Base-by-base conservation (phyloP, 164 flowering plant genomes). In the Nymphaea colorata region DNA sequence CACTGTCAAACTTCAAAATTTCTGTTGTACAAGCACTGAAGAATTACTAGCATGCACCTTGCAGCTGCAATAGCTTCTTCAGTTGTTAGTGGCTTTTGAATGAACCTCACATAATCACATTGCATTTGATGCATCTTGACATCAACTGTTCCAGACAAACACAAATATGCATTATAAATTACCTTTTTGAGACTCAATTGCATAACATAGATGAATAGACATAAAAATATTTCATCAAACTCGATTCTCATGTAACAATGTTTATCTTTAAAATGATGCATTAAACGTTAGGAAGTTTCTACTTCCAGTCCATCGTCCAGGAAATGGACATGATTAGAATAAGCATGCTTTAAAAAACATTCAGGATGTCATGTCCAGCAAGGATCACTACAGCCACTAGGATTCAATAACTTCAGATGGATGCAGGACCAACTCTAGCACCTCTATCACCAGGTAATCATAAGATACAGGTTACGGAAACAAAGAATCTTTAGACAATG, bases 51-150 rank as follows among this genome's bases (percentile, higher is more conserved):
- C 74, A 94, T 89, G 62, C 96, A 96, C 73, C 90, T 87, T 25
- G 93, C 90, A 70, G 96, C 97, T 80, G 83, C 88, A 65, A 88
- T 72, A 43, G 97, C 95, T 77, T 94, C 99, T 74, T 88, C 91
- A 43, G 87, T 85, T 62, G 92, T 70, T 25, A 94, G 70, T 0
- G 96, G 96, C 77, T 82, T 94, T 70, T 89, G 96, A 67, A 91
- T 86, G 73, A 94, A 94, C 68, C 76, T 81, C 43, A 96, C 36
- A 25, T 25, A 25, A 25, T 25, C 36, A 25, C 97, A 69, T 94
- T 94, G 82, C 96, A 94, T 80, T 94, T 94, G 25, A 95, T 90
- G 79, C 99, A 94, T 75, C 96, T 89, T 47, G 96, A 91, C 99
- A 94, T 91, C 43, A 94, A 79, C 76, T 78, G 85, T 74, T 85